Base-by-base conservation (phyloP, 2,329 filamentous ascomycete genomes). In the Penicillium corylophilum region DNA sequence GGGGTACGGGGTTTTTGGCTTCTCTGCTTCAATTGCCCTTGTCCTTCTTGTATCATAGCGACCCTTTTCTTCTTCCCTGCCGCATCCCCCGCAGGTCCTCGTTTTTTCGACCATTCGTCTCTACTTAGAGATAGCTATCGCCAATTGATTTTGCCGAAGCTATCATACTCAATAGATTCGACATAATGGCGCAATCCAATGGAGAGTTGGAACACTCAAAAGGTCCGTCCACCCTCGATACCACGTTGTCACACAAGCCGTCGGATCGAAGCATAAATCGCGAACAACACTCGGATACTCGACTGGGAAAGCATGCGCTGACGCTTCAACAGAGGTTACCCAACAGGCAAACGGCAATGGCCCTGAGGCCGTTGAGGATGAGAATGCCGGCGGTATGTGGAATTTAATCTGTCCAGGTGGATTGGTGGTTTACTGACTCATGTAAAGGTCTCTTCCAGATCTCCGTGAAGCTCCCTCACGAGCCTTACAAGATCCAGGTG, bases 391-490 rank as follows among this genome's bases (percentile, higher is more conserved):
- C 56, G 70, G 70, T 72, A 71, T 59, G 63, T 62, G 36, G 15
- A 24, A 35, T 41, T 26, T 22, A 24, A 20, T 4, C 29, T 33
- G 35, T 22, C 24, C 38, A 28, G 44, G 41, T 16, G 40, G 36
- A 33, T n/a, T 20, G 35, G 28, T 39, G 23, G n/a, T 49, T 41
- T 50, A 51, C 55, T 61, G 45, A 61, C 49, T 51, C 7, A 35
- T 45, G 35, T 47, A 46, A 57, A 78, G 79, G 76, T 64, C 79
- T 86, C 63, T 87, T 87, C 74, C 81, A 84, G 70, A 79, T 96
- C 66, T 88, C 85, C 55, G 85, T 97, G 66, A 83, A 88, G 71
- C 83, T 96, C 52, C 93, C 93, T 49, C 87, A 92, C 69, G 83
- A 86, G 63, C 84, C 89, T 12, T 82, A 85, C 64, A 86, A 89